Evolutionary conservation across 2,329 filamentous ascomycete species (phyloP).

Genomic region (Eutypa lata): DNA sequence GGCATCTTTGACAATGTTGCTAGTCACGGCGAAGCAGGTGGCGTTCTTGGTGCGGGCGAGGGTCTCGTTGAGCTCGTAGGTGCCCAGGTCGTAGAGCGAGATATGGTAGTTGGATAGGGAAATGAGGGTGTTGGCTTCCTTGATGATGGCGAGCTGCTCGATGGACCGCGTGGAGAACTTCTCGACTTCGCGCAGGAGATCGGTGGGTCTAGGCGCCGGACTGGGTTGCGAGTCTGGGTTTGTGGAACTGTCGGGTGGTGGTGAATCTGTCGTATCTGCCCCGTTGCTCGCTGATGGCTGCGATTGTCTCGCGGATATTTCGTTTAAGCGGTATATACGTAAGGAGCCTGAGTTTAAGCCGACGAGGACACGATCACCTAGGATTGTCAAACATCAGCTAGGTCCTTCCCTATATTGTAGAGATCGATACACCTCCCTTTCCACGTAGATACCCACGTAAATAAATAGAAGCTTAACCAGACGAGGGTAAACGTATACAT

Average conservation of each 20-base stretch:
- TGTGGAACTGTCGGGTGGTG: background rate
- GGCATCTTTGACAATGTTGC: conserved; percentile 88
- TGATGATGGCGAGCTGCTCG: conserved; percentile 92
- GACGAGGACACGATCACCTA: conserved; percentile 85
- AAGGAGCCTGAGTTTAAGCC: conserved; percentile 87
- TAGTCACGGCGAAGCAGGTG: conserved; percentile 86
- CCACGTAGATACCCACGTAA: no score
- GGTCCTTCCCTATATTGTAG: no score
- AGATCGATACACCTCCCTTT: no score
- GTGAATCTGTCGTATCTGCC: conserved; percentile 1
- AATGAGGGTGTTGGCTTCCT: conserved; percentile 87
- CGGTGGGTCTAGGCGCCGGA: conserved; percentile 56
- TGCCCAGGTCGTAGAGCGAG: conserved; percentile 84
- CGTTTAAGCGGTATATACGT: conserved; percentile 88
- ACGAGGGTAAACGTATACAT: conserved; percentile 22
- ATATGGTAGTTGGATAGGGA: conserved; percentile 88
- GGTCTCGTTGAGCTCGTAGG: conserved; percentile 76
- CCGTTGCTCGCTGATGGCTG: background rate
- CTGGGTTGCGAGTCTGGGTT: conserved; percentile 22
- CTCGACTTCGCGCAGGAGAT: conserved; percentile 86
- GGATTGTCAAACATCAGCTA: no score
- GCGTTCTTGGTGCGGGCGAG: conserved; percentile 84
- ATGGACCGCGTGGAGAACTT: conserved; percentile 89
- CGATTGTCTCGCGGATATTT: conserved; percentile 39
- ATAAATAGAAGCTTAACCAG: background rate